Conservation (phyloP, 805 yeast genomes). For the Gaillardinia entomophila region DNA sequence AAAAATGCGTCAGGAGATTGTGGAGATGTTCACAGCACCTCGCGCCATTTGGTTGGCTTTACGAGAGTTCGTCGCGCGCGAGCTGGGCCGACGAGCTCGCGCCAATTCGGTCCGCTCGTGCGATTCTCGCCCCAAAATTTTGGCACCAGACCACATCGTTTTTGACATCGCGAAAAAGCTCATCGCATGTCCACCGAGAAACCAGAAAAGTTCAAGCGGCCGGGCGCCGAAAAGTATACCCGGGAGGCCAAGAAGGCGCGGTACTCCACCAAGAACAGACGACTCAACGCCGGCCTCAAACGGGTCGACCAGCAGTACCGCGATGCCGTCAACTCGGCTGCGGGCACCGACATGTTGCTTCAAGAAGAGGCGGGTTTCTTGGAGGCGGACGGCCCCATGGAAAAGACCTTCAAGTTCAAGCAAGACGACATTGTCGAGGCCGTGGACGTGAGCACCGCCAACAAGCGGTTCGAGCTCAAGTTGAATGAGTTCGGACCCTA, state of each 20-base stretch:
- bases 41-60: too few species aligned
- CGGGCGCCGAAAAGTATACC: neutral
- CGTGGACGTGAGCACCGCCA: slow-evolving; percentile 73
- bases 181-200: too few species aligned
- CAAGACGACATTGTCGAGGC: slow-evolving; percentile 72
- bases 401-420: slow-evolving; percentile 76
- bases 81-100: too few species aligned
- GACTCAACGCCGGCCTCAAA: slow-evolving; percentile 59
- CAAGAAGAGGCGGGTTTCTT: slow-evolving; percentile 82
- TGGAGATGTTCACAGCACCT: too few species aligned
- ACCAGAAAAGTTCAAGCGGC: neutral
- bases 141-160: too few species aligned
- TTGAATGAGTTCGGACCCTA: slow-evolving; percentile 86
- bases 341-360: slow-evolving; percentile 76
- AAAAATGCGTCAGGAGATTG: too few species aligned
- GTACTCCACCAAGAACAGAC: slow-evolving; percentile 46
- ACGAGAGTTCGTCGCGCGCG: too few species aligned
- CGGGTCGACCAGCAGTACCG: slow-evolving; percentile 66
- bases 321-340: slow-evolving; percentile 78
- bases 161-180: too few species aligned
- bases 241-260: neutral
- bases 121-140: too few species aligned
- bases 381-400: slow-evolving; percentile 91
- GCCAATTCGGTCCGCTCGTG: too few species aligned
- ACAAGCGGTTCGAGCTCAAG: slow-evolving; percentile 68